Evolutionary conservation across 1,284 basidiomycete species (phyloP), one percentile per base, ranked within the genome.

Genomic region (Neonothopanus nambi): DNA sequence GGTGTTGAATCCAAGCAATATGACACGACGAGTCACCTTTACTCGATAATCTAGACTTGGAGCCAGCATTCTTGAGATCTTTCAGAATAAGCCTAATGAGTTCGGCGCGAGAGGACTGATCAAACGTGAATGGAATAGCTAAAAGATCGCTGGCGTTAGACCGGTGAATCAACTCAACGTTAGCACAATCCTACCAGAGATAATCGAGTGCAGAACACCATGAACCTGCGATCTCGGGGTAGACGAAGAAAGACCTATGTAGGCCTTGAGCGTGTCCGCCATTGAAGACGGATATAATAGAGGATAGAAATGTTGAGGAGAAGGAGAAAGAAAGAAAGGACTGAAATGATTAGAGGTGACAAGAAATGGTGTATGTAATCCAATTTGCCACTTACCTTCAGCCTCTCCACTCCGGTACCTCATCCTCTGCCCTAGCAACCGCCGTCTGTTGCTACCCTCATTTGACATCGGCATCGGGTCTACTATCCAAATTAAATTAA

Each of bases 61-160:
- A 69, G 40, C 67, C 65, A 35, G 69, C 67, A 45, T 68, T 65
- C 56, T 69, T 68, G 38, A 88, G 69, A 66, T 88, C 86, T 52
- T 75, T 73, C 15, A 87, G 66, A 33, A 88, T 69, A 4, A 73
- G 65, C 51, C 78, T 71, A 6, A 83, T 70, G 46, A 83, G 70
- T 17, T 71, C 65, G 40, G 75, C 65, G 43, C 76, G 76, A 48
- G 68, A 63, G 15, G 55, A 51, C 5, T 65, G 56, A 56, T 78
- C 70, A 46, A 84, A 69, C 33, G 73, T 62, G 39, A 76, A 75
- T 5, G 72, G 67, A 21, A 62, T 60, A 3, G 67, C 72, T 72
- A 57, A 20, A n/a, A 45, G 36, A 48, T 26, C 26, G 26, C 26
- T 37, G 42, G 38, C 21, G 56, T 33, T 46, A 36, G 36, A 15